Base-by-base conservation (phyloP, 75 land plant species). In the Gnetum montanum region DNA sequence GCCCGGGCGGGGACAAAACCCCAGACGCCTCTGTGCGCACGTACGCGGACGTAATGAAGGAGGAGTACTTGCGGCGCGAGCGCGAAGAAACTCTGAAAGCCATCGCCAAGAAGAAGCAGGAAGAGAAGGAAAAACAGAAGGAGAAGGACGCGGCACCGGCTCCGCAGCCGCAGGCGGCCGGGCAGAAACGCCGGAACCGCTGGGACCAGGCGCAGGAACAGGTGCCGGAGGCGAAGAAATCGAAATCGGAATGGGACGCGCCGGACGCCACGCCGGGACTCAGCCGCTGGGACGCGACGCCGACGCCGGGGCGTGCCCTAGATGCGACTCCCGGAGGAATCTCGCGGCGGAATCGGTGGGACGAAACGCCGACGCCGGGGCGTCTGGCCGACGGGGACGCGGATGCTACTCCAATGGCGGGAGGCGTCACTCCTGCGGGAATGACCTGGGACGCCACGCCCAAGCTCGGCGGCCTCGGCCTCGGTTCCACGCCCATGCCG, bases 401-500 rank as follows among this genome's bases (percentile, higher is more conserved):
- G 0, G 50, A 48, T 48, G 58, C 66, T n/a, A 88, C 96, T 2
- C 90, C 96, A 11, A 70, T 70, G 29, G 96, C 81, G 47, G 96
- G 88, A 0, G 96, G 96, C 7, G 95, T 95, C 19, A 88, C 95
- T 1, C 98, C 98, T 7, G 89, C 97, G 60, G 98, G 98, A 1
- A 84, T 93, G 86, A 79, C 90, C 24, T 93, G 98, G 98, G 98
- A 93, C 70, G 90, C 87, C 0, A 93, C 98, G 0, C 98, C 98
- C 0, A 93, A 85, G 69, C 74, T 87, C 11, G 53, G 72, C 3
- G 96, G 90, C 0, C 36, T 84, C 23, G n/a, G n/a, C n/a, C n/a
- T 86, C 84, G 3, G n/a, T n/a, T n/a, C n/a, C n/a, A n/a, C n/a
- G n/a, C n/a, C n/a, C n/a, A 38, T 38, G 43, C 35, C 54, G 0